Evolutionary conservation across 2,329 filamentous ascomycete species (phyloP), one percentile per base, ranked within the genome.

Genomic region (Fusarium protoensiforme): DNA sequence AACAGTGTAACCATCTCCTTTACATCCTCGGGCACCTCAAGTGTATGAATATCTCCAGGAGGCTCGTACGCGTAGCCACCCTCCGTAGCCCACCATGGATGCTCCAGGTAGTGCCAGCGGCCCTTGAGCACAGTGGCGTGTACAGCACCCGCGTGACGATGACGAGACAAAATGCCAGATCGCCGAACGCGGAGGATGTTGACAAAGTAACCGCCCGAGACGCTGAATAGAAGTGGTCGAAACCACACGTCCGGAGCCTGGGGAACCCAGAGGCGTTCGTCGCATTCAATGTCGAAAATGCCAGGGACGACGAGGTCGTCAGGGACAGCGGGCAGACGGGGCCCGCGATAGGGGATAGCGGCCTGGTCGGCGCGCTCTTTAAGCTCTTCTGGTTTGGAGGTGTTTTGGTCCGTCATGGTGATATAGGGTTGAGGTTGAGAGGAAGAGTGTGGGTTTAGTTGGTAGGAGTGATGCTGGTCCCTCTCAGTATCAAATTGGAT

Each of bases 71-170:
- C 78, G 65, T 81, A 80, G 4, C 81, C 77, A 7, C 80, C 80
- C 58, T 82, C 78, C 1, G 72, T 76, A 0, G 80, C 81, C 81
- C 80, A 82, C 80, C 80, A 82, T 0, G 74, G 71, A 46, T 83
- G 80, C 64, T 83, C 81, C 4, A 83, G 76, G 48, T 83, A 82
- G 61, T 82, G 81, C 81, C 80, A 82, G 22, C 77, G 73, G 1
- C 80, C 80, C 22, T 72, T 66, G 4, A 82, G 73, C 4, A 78
- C 75, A 0, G 79, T 80, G 5, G 80, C 81, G 36, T 82, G 80
- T 0, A 82, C 80, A 4, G 76, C 74, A 11, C 80, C 80, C 1
- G 80, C 76, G 48, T 81, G 80, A 2, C 79, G 75, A 39, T 82
- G 80, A 3, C 80, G 75, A 0, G 80, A 81, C 39, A 81, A 75